These are phyloP conservation scores for Xylaria acuta DNA, from an alignment of 495 filamentous ascomycete species.

Conservation along the genomic window DNA sequence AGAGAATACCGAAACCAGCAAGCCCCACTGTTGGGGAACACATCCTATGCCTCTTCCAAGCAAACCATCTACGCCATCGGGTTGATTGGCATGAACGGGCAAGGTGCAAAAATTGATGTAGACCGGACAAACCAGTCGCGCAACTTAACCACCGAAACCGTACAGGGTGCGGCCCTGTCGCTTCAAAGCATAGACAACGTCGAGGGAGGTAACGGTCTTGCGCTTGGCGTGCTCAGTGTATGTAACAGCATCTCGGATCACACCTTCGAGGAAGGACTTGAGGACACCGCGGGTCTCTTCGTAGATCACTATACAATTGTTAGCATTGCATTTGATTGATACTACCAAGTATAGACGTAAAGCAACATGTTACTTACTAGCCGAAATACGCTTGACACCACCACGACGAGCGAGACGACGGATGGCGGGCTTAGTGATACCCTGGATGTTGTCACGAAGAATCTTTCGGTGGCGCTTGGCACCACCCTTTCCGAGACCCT, in stretches of 20 bases:
- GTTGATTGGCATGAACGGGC: neutral
- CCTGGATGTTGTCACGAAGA: constrained; percentile 99
- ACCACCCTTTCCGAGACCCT: constrained; percentile 86
- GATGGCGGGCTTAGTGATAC: constrained; percentile 99
- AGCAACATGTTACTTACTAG: constrained; percentile 64
- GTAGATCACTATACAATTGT: constrained; percentile 97
- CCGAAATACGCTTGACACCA: constrained; percentile 99
- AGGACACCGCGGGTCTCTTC: constrained; percentile 99
- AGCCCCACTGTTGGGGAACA: constrained; percentile 6
- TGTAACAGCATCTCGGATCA: constrained; percentile 98
- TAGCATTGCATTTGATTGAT: constrained; percentile 60
- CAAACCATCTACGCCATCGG: neutral
- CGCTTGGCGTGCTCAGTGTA: constrained; percentile 98
- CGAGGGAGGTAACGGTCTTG: constrained; percentile 95
- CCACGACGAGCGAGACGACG: constrained; percentile 99
- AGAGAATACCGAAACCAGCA: constrained; percentile 32
- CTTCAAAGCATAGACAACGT: constrained; percentile 96
- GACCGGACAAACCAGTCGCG: neutral
- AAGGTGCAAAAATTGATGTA: neutral
- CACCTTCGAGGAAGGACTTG: constrained; percentile 99
- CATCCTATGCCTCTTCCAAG: constrained; percentile 19
- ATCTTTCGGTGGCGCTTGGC: constrained; percentile 99
- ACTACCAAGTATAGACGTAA: too few species aligned
- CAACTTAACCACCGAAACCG: constrained; percentile 92
- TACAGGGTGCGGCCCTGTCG: constrained; percentile 95